A percentile compares a stretch with the other conserved stretches of the same genome.
These are phyloP conservation scores for Eimeria sp. DNA, from an alignment of 169 alveolate species.

Conservation along the genomic window DNA sequence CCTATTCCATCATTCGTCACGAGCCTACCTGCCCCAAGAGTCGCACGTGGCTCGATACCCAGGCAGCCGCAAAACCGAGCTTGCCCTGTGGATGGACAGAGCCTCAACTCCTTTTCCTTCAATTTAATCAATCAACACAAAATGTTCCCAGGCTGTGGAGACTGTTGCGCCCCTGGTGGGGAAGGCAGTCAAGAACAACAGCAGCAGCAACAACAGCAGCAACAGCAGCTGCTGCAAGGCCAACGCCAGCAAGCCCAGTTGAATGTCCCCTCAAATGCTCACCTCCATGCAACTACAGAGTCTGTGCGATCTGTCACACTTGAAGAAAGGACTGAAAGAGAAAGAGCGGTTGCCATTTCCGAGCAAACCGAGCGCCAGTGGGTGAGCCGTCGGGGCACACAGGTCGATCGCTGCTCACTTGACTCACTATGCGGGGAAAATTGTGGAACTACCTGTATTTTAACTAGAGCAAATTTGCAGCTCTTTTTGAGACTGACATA, in stretches of 20 bases:
- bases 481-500: neutral
- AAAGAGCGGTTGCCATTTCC: constrained; percentile 85
- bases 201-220: constrained; percentile 66
- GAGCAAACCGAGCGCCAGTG: constrained; percentile 88
- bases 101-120: constrained; percentile 59
- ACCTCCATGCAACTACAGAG: constrained; percentile 78
- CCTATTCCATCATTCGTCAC: constrained; percentile 31
- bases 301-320: constrained; percentile 78
- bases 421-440: neutral
- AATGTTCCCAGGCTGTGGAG: constrained; percentile 65
- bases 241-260: constrained; percentile 61
- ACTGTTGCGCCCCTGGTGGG: constrained; percentile 73
- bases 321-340: constrained; percentile 84
- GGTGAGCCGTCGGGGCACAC: constrained; percentile 75
- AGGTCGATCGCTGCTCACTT: neutral
- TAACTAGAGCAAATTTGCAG: neutral
- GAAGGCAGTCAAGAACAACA: constrained; percentile 52
- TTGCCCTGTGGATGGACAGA: constrained; percentile 59
- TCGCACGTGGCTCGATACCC: constrained; percentile 74
- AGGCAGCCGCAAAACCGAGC: constrained; percentile 60
- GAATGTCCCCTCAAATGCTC: constrained; percentile 54
- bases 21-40: constrained; percentile 27
- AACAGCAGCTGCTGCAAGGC: constrained; percentile 11
- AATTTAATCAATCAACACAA: constrained; percentile 17
- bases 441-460: neutral